Percentiles rank a stretch among this genome's conserved stretches.
Conservation (phyloP, 805 yeast species). For the Wickerhamiella sorbophila region DNA sequence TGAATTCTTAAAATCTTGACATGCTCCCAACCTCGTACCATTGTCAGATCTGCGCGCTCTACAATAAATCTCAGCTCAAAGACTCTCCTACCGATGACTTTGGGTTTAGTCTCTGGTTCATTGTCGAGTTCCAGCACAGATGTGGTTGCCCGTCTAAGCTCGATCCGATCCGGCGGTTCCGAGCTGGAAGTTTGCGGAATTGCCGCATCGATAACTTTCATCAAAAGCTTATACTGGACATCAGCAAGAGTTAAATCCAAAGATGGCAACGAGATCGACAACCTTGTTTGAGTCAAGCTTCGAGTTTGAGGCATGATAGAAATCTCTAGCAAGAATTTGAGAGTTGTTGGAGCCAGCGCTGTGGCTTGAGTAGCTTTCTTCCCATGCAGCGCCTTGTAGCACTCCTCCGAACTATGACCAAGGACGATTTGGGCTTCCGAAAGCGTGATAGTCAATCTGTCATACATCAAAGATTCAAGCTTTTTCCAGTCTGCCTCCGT, state of each 20-base stretch:
- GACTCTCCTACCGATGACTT: slow-evolving; percentile 35
- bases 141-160: background rate
- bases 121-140: no score
- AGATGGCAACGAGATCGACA: slow-evolving; percentile 65
- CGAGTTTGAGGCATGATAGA: slow-evolving; percentile 75
- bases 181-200: slow-evolving; percentile 38
- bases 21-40: slow-evolving; percentile 57
- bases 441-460: slow-evolving; percentile 59
- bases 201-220: slow-evolving; percentile 58
- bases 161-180: background rate
- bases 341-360: slow-evolving; percentile 60
- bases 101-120: background rate
- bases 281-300: slow-evolving; percentile 53
- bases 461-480: slow-evolving; percentile 73
- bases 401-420: slow-evolving; percentile 51
- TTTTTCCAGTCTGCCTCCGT: slow-evolving; percentile 58
- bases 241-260: slow-evolving; percentile 66
- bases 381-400: background rate
- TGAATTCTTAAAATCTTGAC: slow-evolving; percentile 58
- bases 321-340: slow-evolving; percentile 61
- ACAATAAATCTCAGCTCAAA: slow-evolving; percentile 65
- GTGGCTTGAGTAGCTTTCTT: slow-evolving; percentile 32
- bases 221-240: slow-evolving; percentile 74
- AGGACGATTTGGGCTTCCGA: slow-evolving; percentile 81
- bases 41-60: slow-evolving; percentile 43